phyloP scores from a whole-genome alignment of 768 basidiomycete species.

The Rubroboletus satanas region DNA sequence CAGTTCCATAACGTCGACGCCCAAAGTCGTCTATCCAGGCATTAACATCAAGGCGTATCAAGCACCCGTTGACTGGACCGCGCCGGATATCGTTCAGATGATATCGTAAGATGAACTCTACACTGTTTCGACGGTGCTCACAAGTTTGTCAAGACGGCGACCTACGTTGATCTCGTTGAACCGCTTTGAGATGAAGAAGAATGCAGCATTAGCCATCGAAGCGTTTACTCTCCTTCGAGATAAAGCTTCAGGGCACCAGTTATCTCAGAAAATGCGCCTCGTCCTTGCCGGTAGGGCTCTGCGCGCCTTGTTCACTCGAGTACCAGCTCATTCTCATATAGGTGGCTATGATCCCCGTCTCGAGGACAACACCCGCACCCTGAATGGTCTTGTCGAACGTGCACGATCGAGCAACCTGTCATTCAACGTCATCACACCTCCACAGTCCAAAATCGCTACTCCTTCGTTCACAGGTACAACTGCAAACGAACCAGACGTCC shows the following conservation, averaged over 20 bases:
- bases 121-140: background rate
- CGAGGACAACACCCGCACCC: conserved; percentile 74
- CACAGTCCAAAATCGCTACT: conserved; percentile 34
- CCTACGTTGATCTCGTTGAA: conserved; percentile 87
- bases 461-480: conserved; percentile 42
- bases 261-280: conserved; percentile 50
- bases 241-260: conserved; percentile 14
- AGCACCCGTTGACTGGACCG: conserved; percentile 35
- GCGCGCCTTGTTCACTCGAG: background rate
- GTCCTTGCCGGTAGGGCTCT: conserved; percentile 65
- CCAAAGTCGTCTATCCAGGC: conserved; percentile 90
- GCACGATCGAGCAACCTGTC: conserved; percentile 53
- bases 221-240: conserved; percentile 62
- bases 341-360: conserved; percentile 90
- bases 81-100: conserved; percentile 52
- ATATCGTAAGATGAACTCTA: conserved; percentile 44
- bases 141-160: conserved; percentile 40
- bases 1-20: conserved; percentile 54
- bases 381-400: conserved; percentile 57
- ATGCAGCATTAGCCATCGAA: conserved; percentile 73
- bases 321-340: conserved; percentile 26
- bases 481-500: conserved; percentile 50
- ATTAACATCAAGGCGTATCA: conserved; percentile 81
- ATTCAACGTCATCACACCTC: conserved; percentile 53
- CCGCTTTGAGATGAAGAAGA: conserved; percentile 96